Evolutionary conservation across 805 yeast species (phyloP), one percentile per base, ranked within the genome.

Genomic region (Hanseniaspora guilliermondii): DNA sequence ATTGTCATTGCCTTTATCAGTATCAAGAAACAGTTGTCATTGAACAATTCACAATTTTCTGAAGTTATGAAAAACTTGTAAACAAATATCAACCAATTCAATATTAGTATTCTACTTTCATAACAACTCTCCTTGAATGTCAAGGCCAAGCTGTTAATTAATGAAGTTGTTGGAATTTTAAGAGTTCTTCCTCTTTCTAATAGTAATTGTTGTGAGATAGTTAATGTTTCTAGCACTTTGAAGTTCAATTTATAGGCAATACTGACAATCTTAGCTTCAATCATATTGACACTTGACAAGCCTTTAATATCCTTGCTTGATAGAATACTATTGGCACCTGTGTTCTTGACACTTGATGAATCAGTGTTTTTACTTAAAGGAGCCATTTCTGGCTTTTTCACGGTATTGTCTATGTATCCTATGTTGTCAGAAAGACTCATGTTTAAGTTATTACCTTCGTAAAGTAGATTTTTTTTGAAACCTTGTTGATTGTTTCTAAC

Each of bases 41-140:
- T 71, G 54, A 76, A 77, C 14, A 42, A 6, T 42, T 75, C 76
- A 39, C 81, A 64, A 36, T 82, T 72, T 56, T 77, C 75, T 39
- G 71, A 68, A 2, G 85, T 83, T 21, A 83, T 82, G 16, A 55
- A 48, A 59, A 82, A 82, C 27, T 78, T 74, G 62, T 88, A 91
- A 40, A 93, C 73, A 75, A 87, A 79, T 16, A 81, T 79, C 33
- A 93, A 72, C 98, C 98, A 93, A 59, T 89, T 95, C 36, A 93
- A 70, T 24, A 93, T 82, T 0, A 94, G 87, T 35, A 87, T 75
- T 56, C 93, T 76, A 0, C 96, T 85, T 30, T 82, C 79, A 57
- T 87, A 95, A 60, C 85, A 82, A 53, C 84, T 87, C 58, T 79
- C 81, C 56, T 79, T 68, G 57, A 85, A 80, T 63, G 88, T 95